These are phyloP conservation scores for Neoboletus magnificus DNA, from an alignment of 768 basidiomycete species.

Conservation along the genomic window DNA sequence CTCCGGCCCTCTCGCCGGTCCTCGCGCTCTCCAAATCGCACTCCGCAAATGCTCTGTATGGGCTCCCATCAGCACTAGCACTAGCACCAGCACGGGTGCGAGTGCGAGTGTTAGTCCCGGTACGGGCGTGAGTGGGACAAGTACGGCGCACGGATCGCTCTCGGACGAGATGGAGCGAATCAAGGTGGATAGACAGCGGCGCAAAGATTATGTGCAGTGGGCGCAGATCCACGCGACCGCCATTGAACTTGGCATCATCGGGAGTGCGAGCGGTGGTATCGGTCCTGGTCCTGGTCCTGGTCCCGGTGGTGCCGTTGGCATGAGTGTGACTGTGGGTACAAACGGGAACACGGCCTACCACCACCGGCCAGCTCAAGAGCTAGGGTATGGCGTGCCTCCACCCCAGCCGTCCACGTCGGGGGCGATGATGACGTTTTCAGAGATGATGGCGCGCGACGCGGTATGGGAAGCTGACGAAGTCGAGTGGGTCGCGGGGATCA, in stretches of 20 bases:
- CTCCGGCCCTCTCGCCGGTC: slow-evolving; percentile 52
- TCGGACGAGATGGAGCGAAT: slow-evolving; percentile 64
- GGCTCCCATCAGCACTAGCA: slow-evolving; percentile 32
- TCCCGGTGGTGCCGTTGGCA: neutral
- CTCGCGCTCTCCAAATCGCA: slow-evolving; percentile 55
- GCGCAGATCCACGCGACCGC: slow-evolving; percentile 64
- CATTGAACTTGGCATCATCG: slow-evolving; percentile 54
- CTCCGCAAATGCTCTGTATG: slow-evolving; percentile 57
- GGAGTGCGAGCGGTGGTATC: neutral
- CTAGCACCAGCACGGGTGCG: neutral
- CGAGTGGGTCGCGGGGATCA: slow-evolving; percentile 66
- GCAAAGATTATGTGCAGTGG: slow-evolving; percentile 66
- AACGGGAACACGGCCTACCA: slow-evolving; percentile 24
- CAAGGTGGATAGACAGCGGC: slow-evolving; percentile 53
- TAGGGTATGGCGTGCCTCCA: slow-evolving; percentile 36
- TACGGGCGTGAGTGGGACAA: neutral
- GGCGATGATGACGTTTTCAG: too few species aligned
- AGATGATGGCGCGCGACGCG: slow-evolving; percentile 60
- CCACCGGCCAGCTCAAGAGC: slow-evolving; percentile 35
- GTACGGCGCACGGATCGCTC: slow-evolving; percentile 33
- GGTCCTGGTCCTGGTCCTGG: too few species aligned
- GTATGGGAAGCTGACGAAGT: slow-evolving; percentile 67
- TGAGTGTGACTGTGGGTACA: neutral
- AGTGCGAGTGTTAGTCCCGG: neutral
- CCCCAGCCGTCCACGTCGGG: neutral